These are phyloP conservation scores for Quaeritorhiza haematococci DNA, from an alignment of 371 early-diverging fungal genomes.

Conservation along the genomic window DNA sequence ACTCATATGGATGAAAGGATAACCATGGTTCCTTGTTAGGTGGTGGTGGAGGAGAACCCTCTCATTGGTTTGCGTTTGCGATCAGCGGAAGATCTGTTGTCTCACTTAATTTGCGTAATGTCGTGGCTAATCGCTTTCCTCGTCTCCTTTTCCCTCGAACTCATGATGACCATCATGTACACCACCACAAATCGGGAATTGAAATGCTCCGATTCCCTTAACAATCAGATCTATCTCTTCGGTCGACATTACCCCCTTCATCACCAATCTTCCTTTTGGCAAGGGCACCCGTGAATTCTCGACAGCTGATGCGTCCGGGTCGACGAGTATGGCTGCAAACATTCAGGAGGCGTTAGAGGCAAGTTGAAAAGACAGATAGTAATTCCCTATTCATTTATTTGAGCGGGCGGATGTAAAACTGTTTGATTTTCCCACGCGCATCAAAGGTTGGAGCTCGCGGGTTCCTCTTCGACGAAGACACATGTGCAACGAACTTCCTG, in stretches of 20 bases:
- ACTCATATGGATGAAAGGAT: too few relatives aligned
- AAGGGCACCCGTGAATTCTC: slow-evolving; percentile 32
- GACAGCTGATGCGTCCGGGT: slow-evolving; percentile 46
- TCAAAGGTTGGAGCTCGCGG: slow-evolving; percentile 22
- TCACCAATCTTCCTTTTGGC: slow-evolving; percentile 41
- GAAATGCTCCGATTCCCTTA: too few relatives aligned
- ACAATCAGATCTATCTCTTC: too few relatives aligned
- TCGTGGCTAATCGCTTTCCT: background rate
- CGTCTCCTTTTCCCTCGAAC: too few relatives aligned
- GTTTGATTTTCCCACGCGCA: background rate
- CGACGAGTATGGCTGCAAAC: slow-evolving; percentile 54
- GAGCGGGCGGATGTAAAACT: background rate
- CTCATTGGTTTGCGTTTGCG: too few relatives aligned
- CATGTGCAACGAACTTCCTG: slow-evolving; percentile 55
- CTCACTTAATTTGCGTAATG: background rate
- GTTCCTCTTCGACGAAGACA: slow-evolving; percentile 52
- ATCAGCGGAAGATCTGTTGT: too few relatives aligned
- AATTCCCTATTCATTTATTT: too few relatives aligned
- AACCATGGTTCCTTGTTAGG: too few relatives aligned
- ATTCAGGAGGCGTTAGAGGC: slow-evolving; percentile 52
- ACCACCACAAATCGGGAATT: too few relatives aligned
- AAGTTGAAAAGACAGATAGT: background rate
- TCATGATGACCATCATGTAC: too few relatives aligned
- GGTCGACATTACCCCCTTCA: slow-evolving; percentile 47
- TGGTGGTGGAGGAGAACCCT: too few relatives aligned